These are phyloP conservation scores for Citrus inodora DNA, from an alignment of 345 rosid species.

Conservation along the genomic window DNA sequence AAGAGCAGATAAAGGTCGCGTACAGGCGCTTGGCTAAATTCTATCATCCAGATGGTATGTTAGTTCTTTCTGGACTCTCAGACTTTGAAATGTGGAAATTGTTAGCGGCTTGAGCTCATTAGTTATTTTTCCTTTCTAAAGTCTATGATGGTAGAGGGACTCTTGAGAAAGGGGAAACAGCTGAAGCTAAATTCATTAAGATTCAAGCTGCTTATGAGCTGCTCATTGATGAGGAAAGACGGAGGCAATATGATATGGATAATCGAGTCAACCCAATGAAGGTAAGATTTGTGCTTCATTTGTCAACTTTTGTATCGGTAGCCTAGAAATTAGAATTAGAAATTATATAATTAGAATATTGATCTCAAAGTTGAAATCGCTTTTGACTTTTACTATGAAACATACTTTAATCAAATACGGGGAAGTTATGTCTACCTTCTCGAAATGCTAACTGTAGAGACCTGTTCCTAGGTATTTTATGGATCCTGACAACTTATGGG, in stretches of 20 bases:
- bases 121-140: constrained; percentile 27
- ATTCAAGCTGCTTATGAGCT: constrained; percentile 98
- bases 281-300: constrained; percentile 32
- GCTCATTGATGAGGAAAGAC: constrained; percentile 72
- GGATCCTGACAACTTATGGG: neutral
- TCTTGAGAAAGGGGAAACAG: constrained; percentile 92
- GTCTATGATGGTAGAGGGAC: constrained; percentile 91
- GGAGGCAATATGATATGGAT: constrained; percentile 75
- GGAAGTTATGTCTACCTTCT: neutral
- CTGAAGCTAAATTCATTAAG: constrained; percentile 94
- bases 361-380: neutral
- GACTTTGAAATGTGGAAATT: neutral
- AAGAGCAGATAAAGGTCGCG: constrained; percentile 78
- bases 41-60: constrained; percentile 95
- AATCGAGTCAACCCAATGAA: constrained; percentile 87
- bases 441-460: neutral
- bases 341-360: neutral
- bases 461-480: neutral
- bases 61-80: neutral
- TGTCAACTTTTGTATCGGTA: neutral
- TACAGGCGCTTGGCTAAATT: constrained; percentile 87
- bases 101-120: constrained; percentile 6
- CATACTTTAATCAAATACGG: neutral
- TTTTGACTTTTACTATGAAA: neutral
- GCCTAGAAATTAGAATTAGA: neutral